Conservation (phyloP, 106 monocot genomes). For the Dioscorea dumetorum region DNA sequence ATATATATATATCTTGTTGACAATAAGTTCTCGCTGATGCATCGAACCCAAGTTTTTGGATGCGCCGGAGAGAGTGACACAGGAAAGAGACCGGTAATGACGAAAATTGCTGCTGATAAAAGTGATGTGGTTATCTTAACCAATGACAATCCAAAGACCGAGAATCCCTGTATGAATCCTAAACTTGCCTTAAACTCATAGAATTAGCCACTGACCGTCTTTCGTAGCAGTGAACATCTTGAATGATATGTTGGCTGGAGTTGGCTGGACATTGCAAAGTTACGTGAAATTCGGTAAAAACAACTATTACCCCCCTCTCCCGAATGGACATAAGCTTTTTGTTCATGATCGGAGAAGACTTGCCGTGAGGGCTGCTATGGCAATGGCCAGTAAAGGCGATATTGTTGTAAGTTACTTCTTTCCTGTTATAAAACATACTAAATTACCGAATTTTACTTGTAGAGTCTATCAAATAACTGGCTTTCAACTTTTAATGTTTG, state of each 20-base stretch:
- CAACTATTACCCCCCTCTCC: conserved; percentile 8
- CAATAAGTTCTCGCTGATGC: background rate
- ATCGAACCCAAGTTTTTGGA: conserved; percentile 15
- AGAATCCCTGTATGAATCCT: conserved; percentile 29
- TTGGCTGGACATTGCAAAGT: conserved; percentile 22
- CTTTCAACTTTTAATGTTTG: too few relatives aligned
- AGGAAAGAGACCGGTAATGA: conserved; percentile 40
- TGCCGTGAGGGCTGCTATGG: conserved; percentile 26
- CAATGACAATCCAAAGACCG: conserved; percentile 29
- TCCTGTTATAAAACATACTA: too few relatives aligned
- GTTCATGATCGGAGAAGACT: conserved; percentile 32
- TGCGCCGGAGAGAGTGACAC: conserved; percentile 29
- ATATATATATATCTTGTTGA: background rate
- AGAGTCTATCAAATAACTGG: too few relatives aligned
- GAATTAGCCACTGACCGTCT: background rate
- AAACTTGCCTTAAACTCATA: background rate
- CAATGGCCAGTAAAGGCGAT: conserved; percentile 32
- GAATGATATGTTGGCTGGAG: conserved; percentile 34
- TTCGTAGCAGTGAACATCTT: conserved; percentile 20
- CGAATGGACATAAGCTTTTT: conserved; percentile 18
- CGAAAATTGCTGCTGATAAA: conserved; percentile 27
- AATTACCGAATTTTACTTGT: too few relatives aligned
- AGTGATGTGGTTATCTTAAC: conserved; percentile 31
- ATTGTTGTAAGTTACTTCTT: conserved; percentile 24
- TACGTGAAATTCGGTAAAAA: conserved; percentile 2